Evolutionary conservation across 208 protist genomes (phyloP).

Genomic region (Angomonas ambiguus): DNA sequence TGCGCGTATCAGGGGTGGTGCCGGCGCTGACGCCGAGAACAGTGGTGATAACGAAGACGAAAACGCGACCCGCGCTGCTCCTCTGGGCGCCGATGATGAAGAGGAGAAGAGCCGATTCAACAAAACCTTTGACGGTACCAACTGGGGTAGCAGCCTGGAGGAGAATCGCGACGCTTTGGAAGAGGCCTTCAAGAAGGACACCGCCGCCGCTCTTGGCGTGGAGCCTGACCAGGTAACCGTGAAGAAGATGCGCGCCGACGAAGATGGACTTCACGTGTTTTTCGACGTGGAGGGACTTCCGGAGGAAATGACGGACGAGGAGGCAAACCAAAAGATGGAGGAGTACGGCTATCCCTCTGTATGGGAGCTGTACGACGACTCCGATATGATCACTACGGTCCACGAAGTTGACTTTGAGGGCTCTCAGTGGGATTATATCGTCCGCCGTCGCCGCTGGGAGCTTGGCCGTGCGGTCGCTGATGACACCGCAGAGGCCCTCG

Average conservation of each 20-base stretch:
- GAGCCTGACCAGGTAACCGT: conserved; percentile 28
- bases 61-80: not conserved
- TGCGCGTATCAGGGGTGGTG: conserved; percentile 1
- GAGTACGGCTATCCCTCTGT: conserved; percentile 18
- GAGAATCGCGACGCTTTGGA: conserved; percentile 18
- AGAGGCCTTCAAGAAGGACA: conserved; percentile 35
- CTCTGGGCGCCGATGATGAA: not conserved
- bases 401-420: conserved; percentile 43
- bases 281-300: conserved; percentile 21
- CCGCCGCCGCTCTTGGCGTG: conserved; percentile 37
- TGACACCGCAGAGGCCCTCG: conserved; percentile 31
- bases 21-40: not conserved
- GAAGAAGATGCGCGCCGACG: conserved; percentile 15
- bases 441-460: conserved; percentile 30
- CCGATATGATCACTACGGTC: conserved; percentile 17
- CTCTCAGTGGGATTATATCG: conserved; percentile 36
- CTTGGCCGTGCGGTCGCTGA: conserved; percentile 33
- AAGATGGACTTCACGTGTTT: conserved; percentile 25
- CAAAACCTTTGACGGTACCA: conserved; percentile 24
- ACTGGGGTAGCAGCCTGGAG: conserved; percentile 20
- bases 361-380: conserved; percentile 10
- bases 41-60: not conserved
- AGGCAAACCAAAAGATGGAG: not conserved
- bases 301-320: conserved; percentile 6
- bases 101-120: conserved; percentile 5